A percentile compares a stretch with the other conserved stretches of the same genome.
Evolutionary conservation across 2,329 filamentous ascomycete species (phyloP).

Genomic region (Botrytis pseudocinerea): DNA sequence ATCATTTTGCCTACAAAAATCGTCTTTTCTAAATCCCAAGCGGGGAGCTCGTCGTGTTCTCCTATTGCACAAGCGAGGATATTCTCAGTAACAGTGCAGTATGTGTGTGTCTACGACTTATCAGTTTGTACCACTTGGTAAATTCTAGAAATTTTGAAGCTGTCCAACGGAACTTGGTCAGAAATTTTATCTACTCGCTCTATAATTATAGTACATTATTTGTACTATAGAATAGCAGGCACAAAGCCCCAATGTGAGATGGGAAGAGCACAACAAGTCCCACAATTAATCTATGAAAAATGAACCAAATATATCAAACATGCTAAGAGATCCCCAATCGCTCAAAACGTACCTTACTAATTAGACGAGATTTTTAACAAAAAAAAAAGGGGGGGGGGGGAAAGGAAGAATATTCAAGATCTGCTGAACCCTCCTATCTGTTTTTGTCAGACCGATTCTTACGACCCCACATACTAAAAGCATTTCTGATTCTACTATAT

Average conservation of each 20-base stretch:
- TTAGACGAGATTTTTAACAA: background rate
- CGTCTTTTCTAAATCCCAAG: background rate
- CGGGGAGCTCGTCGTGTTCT: background rate
- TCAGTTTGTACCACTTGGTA: too few species aligned
- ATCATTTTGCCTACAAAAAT: background rate
- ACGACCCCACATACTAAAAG: background rate
- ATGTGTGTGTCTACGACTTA: background rate
- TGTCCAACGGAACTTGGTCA: fast-evolving
- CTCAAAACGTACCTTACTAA: background rate
- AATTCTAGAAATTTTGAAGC: background rate
- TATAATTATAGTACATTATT: background rate
- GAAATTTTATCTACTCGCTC: background rate
- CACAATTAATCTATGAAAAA: background rate
- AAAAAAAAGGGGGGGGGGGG: too few species aligned
- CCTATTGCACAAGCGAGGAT: background rate
- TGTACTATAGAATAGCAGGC: background rate
- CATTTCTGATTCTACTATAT: background rate
- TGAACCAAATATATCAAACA: background rate
- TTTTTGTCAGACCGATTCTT: background rate
- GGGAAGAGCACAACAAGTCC: background rate
- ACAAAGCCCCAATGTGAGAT: background rate
- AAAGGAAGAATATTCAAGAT: background rate
- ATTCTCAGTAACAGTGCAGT: background rate
- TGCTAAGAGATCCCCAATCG: background rate
- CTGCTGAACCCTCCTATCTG: background rate